Base-by-base conservation (phyloP, 2,329 filamentous ascomycete species). In the Clarireedia hainanense region DNA sequence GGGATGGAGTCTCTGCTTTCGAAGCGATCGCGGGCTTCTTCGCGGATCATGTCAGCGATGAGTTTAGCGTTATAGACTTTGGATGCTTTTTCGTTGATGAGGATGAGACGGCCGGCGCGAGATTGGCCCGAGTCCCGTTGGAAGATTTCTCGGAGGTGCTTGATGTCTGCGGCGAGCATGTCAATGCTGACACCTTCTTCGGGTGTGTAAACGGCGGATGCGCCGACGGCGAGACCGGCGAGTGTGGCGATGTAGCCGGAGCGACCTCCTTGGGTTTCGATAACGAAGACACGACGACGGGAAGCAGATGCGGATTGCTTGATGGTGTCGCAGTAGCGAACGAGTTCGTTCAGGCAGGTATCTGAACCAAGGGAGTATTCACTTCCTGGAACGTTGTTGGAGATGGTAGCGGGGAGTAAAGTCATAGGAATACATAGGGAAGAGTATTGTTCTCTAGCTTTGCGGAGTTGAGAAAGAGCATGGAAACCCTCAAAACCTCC, bases 401-500 rank as follows among this genome's bases (percentile, higher is more conserved):
- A 96, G 64, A 99, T 92, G 9, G 94, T 99, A n/a, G 94, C 94
- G 0, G 94, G 94, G 26, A 99, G 79, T 43, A 96, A 80, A 52
- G 87, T 81, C 79, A 97, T 89, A 20, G 94, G 94, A 61, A 99
- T 96, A 71, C 89, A 91, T 69, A 99, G 88, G 1, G 88, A 86
- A 10, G 89, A 84, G 72, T 88, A 96, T 59, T 89, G 74, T 37
- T 83, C 80, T 55, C 91, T 80, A 14, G 87, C 91, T 74, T 89
- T 83, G 63, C 91, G 86, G 58, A 99, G 79, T 72, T 97, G 88
- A 46, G 88, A 89, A 36, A 96, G 80, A 2, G 94, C 86, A 57
- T 94, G 95, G 77, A 95, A 99, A 1, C 91, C 94, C 74, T 99
- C 94, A 65, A 99, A 99, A 1, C 94, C 94, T 66, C 94, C 94